A percentile compares a stretch with the other conserved stretches of the same genome.
Evolutionary conservation across 495 filamentous ascomycete species (phyloP).

Genomic region (Lentithecium fluviatile): DNA sequence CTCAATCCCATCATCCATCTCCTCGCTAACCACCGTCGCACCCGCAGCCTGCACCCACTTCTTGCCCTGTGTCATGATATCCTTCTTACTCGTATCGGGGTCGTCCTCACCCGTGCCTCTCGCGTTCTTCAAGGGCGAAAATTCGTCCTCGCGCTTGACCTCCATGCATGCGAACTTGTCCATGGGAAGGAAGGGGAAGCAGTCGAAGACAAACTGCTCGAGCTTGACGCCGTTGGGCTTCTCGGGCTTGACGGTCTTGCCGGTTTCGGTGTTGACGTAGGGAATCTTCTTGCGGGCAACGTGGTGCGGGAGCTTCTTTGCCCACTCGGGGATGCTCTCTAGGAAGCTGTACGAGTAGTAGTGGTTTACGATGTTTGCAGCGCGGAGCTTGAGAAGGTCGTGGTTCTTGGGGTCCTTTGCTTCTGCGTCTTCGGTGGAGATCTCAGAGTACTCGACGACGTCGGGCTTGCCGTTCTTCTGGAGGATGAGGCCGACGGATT

Average conservation of each 20-base stretch:
- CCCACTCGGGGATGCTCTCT: slow-evolving; percentile 82
- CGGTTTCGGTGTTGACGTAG: slow-evolving; percentile 70
- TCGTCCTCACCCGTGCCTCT: slow-evolving; percentile 84
- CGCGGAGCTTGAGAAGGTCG: slow-evolving; percentile 87
- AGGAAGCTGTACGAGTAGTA: slow-evolving; percentile 97
- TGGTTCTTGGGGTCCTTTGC: slow-evolving; percentile 82
- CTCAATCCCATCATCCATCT: slow-evolving; percentile 71
- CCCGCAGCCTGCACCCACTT: slow-evolving; percentile 81
- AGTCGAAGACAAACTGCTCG: slow-evolving; percentile 98
- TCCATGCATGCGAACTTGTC: slow-evolving; percentile 93
- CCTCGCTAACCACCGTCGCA: slow-evolving; percentile 71
- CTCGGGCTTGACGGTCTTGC: slow-evolving; percentile 78
- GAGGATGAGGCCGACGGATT: slow-evolving; percentile 93
- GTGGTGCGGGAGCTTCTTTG: slow-evolving; percentile 86
- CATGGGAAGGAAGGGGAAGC: slow-evolving; percentile 86
- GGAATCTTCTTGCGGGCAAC: slow-evolving; percentile 99
- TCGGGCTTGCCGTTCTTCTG: slow-evolving; percentile 94
- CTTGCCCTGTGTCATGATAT: slow-evolving; percentile 86
- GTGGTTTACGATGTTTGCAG: slow-evolving; percentile 99
- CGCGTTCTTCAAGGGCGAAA: slow-evolving; percentile 97
- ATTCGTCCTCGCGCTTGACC: slow-evolving; percentile 95
- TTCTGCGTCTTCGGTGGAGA: slow-evolving; percentile 81
- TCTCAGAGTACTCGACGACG: slow-evolving; percentile 98
- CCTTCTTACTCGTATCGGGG: slow-evolving; percentile 82
- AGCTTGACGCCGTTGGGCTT: slow-evolving; percentile 98